Evolutionary conservation across 2,329 filamentous ascomycete genomes (phyloP).

Genomic region (Myriosclerotinia duriaeana): DNA sequence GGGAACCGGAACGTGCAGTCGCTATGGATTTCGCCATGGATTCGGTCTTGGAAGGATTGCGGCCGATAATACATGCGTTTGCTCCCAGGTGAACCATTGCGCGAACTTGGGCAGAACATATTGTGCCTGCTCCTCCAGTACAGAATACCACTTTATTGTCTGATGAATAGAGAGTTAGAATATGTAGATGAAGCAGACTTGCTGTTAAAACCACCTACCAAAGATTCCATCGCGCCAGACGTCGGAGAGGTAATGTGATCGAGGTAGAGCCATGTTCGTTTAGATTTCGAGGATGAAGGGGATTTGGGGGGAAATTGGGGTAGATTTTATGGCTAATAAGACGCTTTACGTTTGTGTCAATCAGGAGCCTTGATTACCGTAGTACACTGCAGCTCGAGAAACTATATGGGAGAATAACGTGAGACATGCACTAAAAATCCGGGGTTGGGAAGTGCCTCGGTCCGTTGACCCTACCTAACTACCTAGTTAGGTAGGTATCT

Average conservation of each 20-base stretch:
- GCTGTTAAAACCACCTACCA: slow-evolving; percentile 50
- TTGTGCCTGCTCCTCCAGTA: slow-evolving; percentile 89
- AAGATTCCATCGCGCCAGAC: slow-evolving; percentile 89
- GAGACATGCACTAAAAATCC: not conserved
- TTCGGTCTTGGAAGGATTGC: slow-evolving; percentile 86
- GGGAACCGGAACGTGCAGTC: slow-evolving; percentile 72
- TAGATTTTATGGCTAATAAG: not conserved
- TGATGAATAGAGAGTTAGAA: slow-evolving; percentile 42
- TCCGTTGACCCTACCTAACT: not conserved
- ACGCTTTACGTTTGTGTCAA: not conserved
- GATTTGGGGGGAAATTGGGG: no score
- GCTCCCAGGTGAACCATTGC: slow-evolving; percentile 89
- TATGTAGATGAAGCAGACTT: not conserved
- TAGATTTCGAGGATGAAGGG: not conserved
- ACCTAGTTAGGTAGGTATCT: no score
- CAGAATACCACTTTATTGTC: slow-evolving; percentile 90
- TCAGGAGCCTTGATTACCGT: no score
- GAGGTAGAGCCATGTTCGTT: slow-evolving; percentile 50
- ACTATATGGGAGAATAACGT: not conserved
- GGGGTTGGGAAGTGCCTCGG: not conserved
- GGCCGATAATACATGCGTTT: slow-evolving; percentile 89
- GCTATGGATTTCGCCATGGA: slow-evolving; percentile 77
- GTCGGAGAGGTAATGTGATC: slow-evolving; percentile 74
- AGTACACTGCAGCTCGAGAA: not conserved
- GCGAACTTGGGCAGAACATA: slow-evolving; percentile 90